Conservation (phyloP, 192 early-diverging fungal species). For the Rhizoclosmatium sp. region DNA sequence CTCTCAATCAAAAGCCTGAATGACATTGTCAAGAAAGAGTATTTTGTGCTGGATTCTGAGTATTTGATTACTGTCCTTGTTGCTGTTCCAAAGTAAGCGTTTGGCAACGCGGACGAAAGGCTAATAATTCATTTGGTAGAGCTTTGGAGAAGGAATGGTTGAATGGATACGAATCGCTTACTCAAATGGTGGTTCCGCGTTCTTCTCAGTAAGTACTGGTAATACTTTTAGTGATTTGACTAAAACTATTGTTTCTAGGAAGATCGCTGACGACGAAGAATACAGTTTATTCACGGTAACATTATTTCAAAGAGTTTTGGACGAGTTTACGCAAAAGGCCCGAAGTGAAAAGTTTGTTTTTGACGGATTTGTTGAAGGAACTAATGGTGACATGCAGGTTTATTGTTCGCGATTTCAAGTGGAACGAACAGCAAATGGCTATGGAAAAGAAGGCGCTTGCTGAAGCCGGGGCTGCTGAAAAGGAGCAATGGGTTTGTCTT, state of each 20-base stretch:
- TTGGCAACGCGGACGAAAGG: neutral
- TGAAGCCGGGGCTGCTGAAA: conserved; percentile 79
- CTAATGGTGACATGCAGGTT: conserved; percentile 64
- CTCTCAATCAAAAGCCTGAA: conserved; percentile 86
- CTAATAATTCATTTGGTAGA: conserved; percentile 42
- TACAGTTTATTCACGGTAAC: conserved; percentile 92
- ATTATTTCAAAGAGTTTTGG: conserved; percentile 85
- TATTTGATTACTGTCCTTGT: conserved; percentile 92
- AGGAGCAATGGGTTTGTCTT: conserved; percentile 70
- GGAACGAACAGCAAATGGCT: conserved; percentile 76
- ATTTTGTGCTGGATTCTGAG: conserved; percentile 92
- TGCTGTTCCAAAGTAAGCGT: conserved; percentile 87
- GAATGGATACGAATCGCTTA: conserved; percentile 86
- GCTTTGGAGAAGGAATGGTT: conserved; percentile 82
- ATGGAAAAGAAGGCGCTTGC: conserved; percentile 66
- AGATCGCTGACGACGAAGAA: conserved; percentile 95
- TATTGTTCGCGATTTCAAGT: conserved; percentile 95
- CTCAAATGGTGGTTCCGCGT: conserved; percentile 95
- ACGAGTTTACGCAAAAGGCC: conserved; percentile 91
- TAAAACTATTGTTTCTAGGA: conserved; percentile 46
- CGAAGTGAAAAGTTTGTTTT: conserved; percentile 56
- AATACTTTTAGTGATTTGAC: neutral
- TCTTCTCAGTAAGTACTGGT: conserved; percentile 77
- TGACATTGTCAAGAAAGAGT: conserved; percentile 90
- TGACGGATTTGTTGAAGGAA: conserved; percentile 12